These are phyloP conservation scores for Cyberlindnera maritima DNA, from an alignment of 805 yeast species.

Conservation along the genomic window DNA sequence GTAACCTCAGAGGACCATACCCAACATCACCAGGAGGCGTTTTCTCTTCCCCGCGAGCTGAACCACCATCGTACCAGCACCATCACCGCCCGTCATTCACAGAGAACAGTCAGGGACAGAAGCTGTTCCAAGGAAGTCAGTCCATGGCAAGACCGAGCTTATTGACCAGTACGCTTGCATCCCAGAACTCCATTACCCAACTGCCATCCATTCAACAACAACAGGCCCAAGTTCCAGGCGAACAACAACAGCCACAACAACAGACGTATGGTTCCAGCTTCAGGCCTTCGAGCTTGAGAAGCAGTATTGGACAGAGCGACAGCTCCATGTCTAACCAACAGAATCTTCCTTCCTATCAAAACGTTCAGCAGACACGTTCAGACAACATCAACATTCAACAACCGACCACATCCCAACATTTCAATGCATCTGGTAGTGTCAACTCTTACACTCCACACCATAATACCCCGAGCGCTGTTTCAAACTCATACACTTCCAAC, in stretches of 20 bases:
- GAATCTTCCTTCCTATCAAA: constrained; percentile 3
- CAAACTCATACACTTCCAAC: constrained; percentile 42
- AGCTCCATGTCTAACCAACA: background rate
- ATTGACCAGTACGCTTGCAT: constrained; percentile 33
- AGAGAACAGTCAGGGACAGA: constrained; percentile 10
- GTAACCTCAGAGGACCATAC: constrained; percentile 20
- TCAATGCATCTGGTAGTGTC: constrained; percentile 23
- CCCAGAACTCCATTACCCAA: constrained; percentile 17
- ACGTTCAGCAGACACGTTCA: constrained; percentile 17
- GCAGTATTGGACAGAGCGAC: background rate
- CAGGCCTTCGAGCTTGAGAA: constrained; percentile 3
- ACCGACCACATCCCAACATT: constrained; percentile 30
- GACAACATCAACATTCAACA: constrained; percentile 27
- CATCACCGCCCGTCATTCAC: constrained; percentile 19
- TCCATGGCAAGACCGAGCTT: constrained; percentile 25
- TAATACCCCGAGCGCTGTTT: constrained; percentile 47
- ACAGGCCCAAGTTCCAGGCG: constrained; percentile 1
- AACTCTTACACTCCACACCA: constrained; percentile 37
- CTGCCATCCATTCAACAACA: constrained; percentile 8
- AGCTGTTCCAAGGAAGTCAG: constrained; percentile 9
- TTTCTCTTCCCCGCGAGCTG: constrained; percentile 27
- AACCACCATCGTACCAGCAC: constrained; percentile 20
- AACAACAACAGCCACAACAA: constrained; percentile 6
- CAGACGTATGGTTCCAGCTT: constrained; percentile 1
- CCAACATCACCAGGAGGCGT: constrained; percentile 24